Conservation (phyloP, 345 rosid species). For the Durio zibethinus region DNA sequence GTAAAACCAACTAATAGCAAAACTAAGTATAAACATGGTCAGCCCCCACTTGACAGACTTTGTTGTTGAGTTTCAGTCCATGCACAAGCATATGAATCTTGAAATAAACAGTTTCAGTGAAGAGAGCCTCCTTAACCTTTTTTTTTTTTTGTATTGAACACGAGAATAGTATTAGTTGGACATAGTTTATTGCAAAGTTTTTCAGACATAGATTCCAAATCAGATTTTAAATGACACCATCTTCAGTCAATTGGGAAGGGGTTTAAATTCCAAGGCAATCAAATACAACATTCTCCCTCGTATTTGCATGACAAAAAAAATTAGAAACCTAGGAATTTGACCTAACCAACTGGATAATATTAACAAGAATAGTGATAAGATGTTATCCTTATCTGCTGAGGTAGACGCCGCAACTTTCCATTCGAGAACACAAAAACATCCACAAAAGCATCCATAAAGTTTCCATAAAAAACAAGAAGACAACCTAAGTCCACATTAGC, state of each 20-base stretch:
- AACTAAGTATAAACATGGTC: background rate
- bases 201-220: background rate
- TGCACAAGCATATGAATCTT: background rate
- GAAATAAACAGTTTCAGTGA: background rate
- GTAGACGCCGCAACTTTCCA: slow-evolving; percentile 25
- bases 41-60: background rate
- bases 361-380: slow-evolving; percentile 15
- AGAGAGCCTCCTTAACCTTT: background rate
- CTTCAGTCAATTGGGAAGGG: too few species aligned
- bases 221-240: background rate
- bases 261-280: background rate
- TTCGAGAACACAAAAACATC: slow-evolving; percentile 20
- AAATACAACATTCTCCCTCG: background rate
- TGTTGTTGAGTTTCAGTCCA: background rate
- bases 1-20: background rate
- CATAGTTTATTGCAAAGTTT: background rate
- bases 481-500: slow-evolving; percentile 28
- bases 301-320: background rate
- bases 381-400: slow-evolving; percentile 19
- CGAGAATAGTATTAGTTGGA: background rate
- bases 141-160: background rate
- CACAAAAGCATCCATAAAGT: too few species aligned
- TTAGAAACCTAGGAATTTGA: slow-evolving; percentile 6
- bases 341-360: slow-evolving; percentile 17
- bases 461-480: slow-evolving; percentile 37